A percentile compares a stretch with the other conserved stretches of the same genome.
phyloP scores from a whole-genome alignment of 352 stramenopile species.

The Phytophthora meadii region DNA sequence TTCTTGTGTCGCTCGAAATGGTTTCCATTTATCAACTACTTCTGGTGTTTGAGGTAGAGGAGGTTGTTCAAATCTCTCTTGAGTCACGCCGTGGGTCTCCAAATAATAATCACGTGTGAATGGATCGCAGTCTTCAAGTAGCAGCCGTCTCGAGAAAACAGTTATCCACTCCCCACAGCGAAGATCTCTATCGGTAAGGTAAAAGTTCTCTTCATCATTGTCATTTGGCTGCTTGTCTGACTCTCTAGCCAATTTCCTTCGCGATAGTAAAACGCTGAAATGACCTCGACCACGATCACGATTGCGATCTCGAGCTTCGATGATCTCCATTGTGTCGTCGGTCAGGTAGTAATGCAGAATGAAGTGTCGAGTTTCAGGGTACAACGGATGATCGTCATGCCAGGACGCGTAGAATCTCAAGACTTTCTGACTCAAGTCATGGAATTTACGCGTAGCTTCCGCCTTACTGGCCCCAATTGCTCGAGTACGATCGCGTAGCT shows the following conservation, averaged over 20 bases:
- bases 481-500: slow-evolving; percentile 38
- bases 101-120: slow-evolving; percentile 93
- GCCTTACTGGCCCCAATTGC: slow-evolving; percentile 41
- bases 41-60: neutral
- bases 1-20: slow-evolving; percentile 48
- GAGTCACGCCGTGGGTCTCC: slow-evolving; percentile 79
- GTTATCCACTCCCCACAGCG: slow-evolving; percentile 84
- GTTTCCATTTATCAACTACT: slow-evolving; percentile 57
- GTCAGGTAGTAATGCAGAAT: slow-evolving; percentile 93
- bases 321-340: slow-evolving; percentile 93
- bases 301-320: slow-evolving; percentile 69
- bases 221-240: slow-evolving; percentile 28
- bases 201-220: slow-evolving; percentile 35
- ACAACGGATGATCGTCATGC: slow-evolving; percentile 91
- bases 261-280: slow-evolving; percentile 86
- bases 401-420: slow-evolving; percentile 93
- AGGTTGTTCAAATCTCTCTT: slow-evolving; percentile 58
- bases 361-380: slow-evolving; percentile 89
- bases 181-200: slow-evolving; percentile 74
- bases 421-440: slow-evolving; percentile 84
- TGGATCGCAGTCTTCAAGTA: slow-evolving; percentile 91
- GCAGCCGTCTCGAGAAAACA: slow-evolving; percentile 86
- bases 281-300: slow-evolving; percentile 59
- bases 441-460: slow-evolving; percentile 73
- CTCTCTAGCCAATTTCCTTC: slow-evolving; percentile 65